These are phyloP conservation scores for Talaromyces sp. DNA, from an alignment of 2,329 filamentous ascomycete genomes.

Conservation along the genomic window DNA sequence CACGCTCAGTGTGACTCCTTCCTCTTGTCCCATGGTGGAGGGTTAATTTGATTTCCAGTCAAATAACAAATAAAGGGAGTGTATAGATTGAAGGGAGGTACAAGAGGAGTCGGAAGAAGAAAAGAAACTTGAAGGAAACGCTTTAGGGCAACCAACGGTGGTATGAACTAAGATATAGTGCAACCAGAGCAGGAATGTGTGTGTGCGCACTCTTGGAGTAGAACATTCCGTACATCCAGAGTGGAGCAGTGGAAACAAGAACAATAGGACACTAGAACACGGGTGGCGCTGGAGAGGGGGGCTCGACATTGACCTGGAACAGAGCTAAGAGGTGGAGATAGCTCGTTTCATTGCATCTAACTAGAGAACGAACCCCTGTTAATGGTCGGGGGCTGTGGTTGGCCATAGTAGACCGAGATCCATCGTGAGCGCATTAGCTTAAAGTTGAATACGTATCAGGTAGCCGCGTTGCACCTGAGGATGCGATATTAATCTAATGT, in stretches of 20 bases:
- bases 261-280: too few species aligned
- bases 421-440: not conserved
- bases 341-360: too few species aligned
- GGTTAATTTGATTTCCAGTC: not conserved
- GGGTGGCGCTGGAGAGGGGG: too few species aligned
- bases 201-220: not conserved
- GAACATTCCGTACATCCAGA: too few species aligned
- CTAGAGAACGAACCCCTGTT: too few species aligned
- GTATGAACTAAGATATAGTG: constrained; percentile 1
- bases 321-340: too few species aligned
- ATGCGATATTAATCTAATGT: not conserved
- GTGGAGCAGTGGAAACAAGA: not conserved
- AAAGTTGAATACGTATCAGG: not conserved
- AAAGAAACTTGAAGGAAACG: not conserved
- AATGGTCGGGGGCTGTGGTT: not conserved
- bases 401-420: not conserved
- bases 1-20: constrained; percentile 17
- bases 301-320: too few species aligned
- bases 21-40: constrained; percentile 5
- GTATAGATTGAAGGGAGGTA: not conserved
- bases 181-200: not conserved
- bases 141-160: not conserved
- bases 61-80: not conserved
- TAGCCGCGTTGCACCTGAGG: not conserved
- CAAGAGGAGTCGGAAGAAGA: not conserved